Evolutionary conservation across 192 early-diverging fungal genomes (phyloP).

Genomic region (Geranomyces variabilis): DNA sequence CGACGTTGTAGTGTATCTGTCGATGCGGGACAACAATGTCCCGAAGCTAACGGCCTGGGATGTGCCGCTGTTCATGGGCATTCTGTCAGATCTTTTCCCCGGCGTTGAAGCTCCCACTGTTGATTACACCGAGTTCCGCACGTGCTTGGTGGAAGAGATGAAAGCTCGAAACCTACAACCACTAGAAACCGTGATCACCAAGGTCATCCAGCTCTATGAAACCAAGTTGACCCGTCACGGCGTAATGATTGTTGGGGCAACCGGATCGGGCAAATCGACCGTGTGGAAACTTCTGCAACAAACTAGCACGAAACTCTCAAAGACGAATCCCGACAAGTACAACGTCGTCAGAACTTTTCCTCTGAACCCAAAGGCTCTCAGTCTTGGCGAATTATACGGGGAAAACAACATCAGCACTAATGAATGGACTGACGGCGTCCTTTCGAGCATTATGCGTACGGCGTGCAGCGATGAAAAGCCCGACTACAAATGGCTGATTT

Average conservation of each 20-base stretch:
- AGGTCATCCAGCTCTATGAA: constrained; percentile 62
- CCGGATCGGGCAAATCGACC: constrained; percentile 59
- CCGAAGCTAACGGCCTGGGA: constrained; percentile 66
- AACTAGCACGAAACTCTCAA: constrained; percentile 48
- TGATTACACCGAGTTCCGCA: constrained; percentile 58
- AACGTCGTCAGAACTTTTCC: constrained; percentile 50
- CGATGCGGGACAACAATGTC: constrained; percentile 63
- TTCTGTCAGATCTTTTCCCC: constrained; percentile 62
- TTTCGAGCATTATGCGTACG: constrained; percentile 57
- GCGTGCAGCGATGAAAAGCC: constrained; percentile 60
- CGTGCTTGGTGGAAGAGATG: constrained; percentile 56
- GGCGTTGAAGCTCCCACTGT: constrained; percentile 49
- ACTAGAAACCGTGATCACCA: constrained; percentile 47
- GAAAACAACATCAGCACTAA: constrained; percentile 59
- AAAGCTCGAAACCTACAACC: constrained; percentile 46
- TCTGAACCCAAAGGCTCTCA: constrained; percentile 60
- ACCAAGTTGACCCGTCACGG: constrained; percentile 60
- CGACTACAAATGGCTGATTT: constrained; percentile 65
- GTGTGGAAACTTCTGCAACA: constrained; percentile 58
- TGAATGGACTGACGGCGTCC: constrained; percentile 64
- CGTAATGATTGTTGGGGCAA: constrained; percentile 64
- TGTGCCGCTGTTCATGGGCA: constrained; percentile 61
- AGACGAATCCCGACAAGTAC: constrained; percentile 46
- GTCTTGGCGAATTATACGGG: constrained; percentile 61
- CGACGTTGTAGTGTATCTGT: constrained; percentile 55